Evolutionary conservation across 2,329 filamentous ascomycete genomes (phyloP).

Genomic region (Hortaea werneckii): DNA sequence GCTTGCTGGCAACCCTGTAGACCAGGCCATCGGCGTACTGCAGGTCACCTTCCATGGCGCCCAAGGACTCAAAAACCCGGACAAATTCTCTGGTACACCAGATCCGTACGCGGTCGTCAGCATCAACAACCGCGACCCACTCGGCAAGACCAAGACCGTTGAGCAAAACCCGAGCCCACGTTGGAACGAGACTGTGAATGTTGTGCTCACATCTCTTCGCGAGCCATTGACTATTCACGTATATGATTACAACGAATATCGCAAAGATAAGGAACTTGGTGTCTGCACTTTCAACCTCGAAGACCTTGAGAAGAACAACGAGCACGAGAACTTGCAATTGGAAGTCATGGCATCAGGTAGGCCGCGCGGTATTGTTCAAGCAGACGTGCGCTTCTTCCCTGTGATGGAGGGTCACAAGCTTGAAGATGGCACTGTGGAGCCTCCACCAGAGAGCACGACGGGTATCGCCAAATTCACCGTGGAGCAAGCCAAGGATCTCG

Average conservation of each 20-base stretch:
- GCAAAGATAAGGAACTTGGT: conserved; percentile 93
- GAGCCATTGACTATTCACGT: conserved; percentile 77
- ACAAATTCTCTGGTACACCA: conserved; percentile 83
- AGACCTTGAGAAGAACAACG: conserved; percentile 62
- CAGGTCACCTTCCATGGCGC: conserved; percentile 87
- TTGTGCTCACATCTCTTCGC: conserved; percentile 84
- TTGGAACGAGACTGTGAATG: conserved; percentile 95
- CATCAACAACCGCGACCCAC: conserved; percentile 68
- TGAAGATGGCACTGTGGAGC: conserved; percentile 66
- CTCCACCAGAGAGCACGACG: conserved; percentile 79
- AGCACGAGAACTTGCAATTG: conserved; percentile 74
- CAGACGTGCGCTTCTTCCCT: conserved; percentile 90
- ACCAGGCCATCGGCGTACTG: conserved; percentile 89
- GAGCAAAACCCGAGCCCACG: conserved; percentile 75
- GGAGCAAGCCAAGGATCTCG: conserved; percentile 92
- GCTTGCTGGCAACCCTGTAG: conserved; percentile 84
- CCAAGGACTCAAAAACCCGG: conserved; percentile 84
- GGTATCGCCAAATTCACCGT: conserved; percentile 90
- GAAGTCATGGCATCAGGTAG: conserved; percentile 81
- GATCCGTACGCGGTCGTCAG: conserved; percentile 84
- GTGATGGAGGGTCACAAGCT: conserved; percentile 65
- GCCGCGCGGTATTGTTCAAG: conserved; percentile 65
- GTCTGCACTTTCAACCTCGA: conserved; percentile 78
- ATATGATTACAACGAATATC: conserved; percentile 89
- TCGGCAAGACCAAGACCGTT: conserved; percentile 82